These are phyloP conservation scores for Bacterosira constricta DNA, from an alignment of 108 stramenopile genomes.

Conservation along the genomic window DNA sequence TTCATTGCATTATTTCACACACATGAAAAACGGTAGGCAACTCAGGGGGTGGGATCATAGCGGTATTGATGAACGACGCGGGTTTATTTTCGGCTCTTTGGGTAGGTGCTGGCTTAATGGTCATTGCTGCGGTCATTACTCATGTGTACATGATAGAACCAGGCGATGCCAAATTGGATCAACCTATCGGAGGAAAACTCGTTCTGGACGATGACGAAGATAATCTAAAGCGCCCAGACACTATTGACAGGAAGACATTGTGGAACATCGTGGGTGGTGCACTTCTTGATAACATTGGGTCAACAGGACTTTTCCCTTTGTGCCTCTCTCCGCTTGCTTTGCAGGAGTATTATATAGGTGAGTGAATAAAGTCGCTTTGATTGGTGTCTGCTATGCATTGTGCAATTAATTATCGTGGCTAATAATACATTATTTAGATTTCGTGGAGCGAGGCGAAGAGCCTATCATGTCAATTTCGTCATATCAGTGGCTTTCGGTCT, in stretches of 20 bases:
- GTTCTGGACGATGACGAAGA: conserved; percentile 33
- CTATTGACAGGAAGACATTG: conserved; percentile 45
- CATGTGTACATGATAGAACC: conserved; percentile 50
- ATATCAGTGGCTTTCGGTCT: conserved; percentile 58
- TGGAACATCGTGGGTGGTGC: conserved; percentile 55
- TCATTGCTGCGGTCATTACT: conserved; percentile 20
- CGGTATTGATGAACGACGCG: conserved; percentile 50
- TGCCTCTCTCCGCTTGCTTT: conserved; percentile 60
- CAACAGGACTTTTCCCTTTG: conserved; percentile 54
- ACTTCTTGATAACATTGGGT: conserved; percentile 56
- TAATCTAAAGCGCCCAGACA: conserved; percentile 29
- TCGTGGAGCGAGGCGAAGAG: conserved; percentile 25
- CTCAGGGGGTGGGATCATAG: conserved; percentile 64
- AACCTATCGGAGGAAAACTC: not conserved
- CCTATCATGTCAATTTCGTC: conserved; percentile 51
- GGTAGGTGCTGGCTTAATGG: conserved; percentile 46
- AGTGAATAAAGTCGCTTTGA: no score
- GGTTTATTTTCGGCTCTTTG: conserved; percentile 55
- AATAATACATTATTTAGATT: no score
- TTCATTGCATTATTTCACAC: no score
- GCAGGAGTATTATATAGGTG: conserved; percentile 42
- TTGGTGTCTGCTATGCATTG: no score
- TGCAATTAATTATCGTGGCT: no score
- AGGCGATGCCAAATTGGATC: conserved; percentile 15
- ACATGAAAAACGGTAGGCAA: no score